These are phyloP conservation scores for Vitis hybrid DNA, from an alignment of 177 flowering plant species.

Conservation along the genomic window DNA sequence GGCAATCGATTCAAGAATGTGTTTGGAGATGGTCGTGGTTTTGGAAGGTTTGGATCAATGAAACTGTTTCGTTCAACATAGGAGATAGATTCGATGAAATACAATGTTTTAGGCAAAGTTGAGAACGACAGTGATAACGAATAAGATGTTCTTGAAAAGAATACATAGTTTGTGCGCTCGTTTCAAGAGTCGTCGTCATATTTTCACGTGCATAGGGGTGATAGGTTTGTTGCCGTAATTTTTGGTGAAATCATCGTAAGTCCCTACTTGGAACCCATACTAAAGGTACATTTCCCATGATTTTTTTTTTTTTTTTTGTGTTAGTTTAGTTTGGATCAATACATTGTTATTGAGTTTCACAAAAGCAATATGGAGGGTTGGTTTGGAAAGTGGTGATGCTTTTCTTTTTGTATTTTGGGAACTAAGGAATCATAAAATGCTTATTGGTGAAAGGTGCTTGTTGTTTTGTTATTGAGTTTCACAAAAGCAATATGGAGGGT, in stretches of 20 bases:
- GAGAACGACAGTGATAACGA: slow-evolving; percentile 1
- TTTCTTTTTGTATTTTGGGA: no score
- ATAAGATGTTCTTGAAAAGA: slow-evolving; percentile 25
- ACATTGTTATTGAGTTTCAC: no score
- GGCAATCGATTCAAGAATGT: no score
- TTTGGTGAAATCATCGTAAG: slow-evolving; percentile 73
- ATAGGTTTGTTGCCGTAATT: slow-evolving; percentile 77
- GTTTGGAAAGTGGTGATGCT: no score
- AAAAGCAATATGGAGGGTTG: no score
- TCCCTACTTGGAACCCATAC: slow-evolving; percentile 53
- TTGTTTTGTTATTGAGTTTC: no score
- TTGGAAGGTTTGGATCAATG: no score
- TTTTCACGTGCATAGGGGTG: slow-evolving; percentile 74
- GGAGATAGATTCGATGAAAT: background rate
- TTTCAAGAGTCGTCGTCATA: slow-evolving; percentile 90
- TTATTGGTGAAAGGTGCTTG: no score
- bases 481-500: no score
- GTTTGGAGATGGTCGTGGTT: no score
- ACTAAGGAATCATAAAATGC: no score
- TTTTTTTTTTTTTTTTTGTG: slow-evolving; percentile 2
- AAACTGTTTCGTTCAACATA: background rate
- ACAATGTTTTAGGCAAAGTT: slow-evolving; percentile 13
- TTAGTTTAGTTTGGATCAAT: slow-evolving; percentile 4
- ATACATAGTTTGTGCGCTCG: slow-evolving; percentile 66
- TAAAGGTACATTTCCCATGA: slow-evolving; percentile 47